phyloP scores from a whole-genome alignment of 495 filamentous ascomycete species.

The Aspergillus haitiensis region DNA sequence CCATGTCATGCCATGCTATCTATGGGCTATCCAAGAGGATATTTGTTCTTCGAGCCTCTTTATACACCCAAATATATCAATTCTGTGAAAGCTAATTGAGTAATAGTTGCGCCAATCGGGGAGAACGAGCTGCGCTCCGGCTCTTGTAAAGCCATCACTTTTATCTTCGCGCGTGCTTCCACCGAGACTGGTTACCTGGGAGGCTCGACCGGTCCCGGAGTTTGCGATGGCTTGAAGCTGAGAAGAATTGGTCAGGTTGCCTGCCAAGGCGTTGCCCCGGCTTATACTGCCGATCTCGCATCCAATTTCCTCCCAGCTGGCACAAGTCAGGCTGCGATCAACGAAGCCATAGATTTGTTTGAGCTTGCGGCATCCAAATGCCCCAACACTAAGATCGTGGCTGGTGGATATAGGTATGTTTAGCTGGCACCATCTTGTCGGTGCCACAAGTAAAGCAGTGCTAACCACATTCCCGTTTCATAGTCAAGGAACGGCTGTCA shows the following conservation, averaged over 20 bases:
- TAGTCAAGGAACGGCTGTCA: conserved; percentile 56
- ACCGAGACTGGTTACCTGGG: conserved; percentile 56
- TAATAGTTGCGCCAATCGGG: background rate
- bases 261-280: conserved; percentile 37
- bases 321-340: conserved; percentile 35
- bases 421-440: background rate
- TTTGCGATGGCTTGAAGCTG: conserved; percentile 38
- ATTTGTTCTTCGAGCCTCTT: background rate
- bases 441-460: background rate
- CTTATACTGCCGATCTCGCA: conserved; percentile 29
- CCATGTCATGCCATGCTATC: background rate
- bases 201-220: conserved; percentile 37
- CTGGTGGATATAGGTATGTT: conserved; percentile 50
- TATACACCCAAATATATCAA: too few species aligned
- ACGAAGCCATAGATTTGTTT: conserved; percentile 36
- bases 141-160: conserved; percentile 49
- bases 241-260: conserved; percentile 28
- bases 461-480: conserved; percentile 17
- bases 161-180: conserved; percentile 55
- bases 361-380: conserved; percentile 45
- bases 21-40: background rate
- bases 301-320: conserved; percentile 31
- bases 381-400: conserved; percentile 55
- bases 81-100: background rate
- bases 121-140: conserved; percentile 44